Percentiles rank a stretch among this genome's conserved stretches.
These are phyloP conservation scores for Suillus lakei DNA, from an alignment of 768 basidiomycete species.

Conservation along the genomic window DNA sequence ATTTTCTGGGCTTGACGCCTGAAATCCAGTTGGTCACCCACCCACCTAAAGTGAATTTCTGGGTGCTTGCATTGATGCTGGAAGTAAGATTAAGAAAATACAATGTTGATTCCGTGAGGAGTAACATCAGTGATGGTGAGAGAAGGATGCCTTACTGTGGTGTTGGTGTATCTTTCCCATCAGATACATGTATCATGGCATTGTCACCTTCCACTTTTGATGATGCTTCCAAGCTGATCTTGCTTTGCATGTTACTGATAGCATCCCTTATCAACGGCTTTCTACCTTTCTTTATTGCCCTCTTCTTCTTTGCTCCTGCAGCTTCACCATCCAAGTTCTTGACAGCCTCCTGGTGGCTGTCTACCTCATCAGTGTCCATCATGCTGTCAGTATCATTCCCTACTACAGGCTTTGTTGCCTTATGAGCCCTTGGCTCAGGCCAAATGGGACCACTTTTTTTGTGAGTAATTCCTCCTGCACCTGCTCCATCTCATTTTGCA, in stretches of 20 bases:
- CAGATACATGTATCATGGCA: not conserved
- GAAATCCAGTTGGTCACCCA: too few relatives aligned
- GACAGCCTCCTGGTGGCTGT: too few relatives aligned
- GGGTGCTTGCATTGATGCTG: too few relatives aligned
- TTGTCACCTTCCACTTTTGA: constrained; percentile 2
- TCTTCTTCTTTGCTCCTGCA: not conserved
- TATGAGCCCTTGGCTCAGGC: not conserved
- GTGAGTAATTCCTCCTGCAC: not conserved
- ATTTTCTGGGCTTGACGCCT: too few relatives aligned
- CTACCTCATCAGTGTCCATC: too few relatives aligned
- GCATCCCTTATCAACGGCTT: not conserved
- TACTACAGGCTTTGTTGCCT: not conserved
- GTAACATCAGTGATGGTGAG: too few relatives aligned
- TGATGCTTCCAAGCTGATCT: not conserved
- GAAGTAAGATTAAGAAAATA: too few relatives aligned
- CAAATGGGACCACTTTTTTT: not conserved
- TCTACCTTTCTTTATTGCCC: not conserved
- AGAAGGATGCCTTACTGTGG: too few relatives aligned
- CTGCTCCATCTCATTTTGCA: not conserved
- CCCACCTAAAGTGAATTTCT: too few relatives aligned
- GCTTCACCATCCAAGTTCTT: not conserved
- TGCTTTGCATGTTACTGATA: not conserved
- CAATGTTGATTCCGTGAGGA: too few relatives aligned
- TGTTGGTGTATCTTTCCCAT: too few relatives aligned
- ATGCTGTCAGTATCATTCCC: too few relatives aligned